A percentile compares a stretch with the other conserved stretches of the same genome.
Conservation (phyloP, 768 basidiomycete genomes). For the Filobasidium floriforme region DNA sequence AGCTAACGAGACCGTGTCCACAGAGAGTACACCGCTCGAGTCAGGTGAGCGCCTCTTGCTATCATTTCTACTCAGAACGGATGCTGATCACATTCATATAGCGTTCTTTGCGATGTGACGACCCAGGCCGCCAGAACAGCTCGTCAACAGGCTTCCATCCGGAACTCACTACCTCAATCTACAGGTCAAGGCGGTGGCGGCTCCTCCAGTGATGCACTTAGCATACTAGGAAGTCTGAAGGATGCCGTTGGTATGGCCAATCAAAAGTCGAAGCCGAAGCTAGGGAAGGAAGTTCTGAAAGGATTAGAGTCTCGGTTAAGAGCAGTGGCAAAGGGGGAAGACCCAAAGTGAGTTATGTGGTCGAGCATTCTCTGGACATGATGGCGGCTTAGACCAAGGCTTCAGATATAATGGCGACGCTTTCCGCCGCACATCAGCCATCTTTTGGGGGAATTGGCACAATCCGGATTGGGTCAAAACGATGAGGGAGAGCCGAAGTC, state of each 20-base stretch:
- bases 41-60: background rate
- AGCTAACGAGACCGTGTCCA: background rate
- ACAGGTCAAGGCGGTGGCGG: background rate
- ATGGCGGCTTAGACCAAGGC: background rate
- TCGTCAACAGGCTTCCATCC: conserved; percentile 4
- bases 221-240: conserved; percentile 16
- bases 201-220: background rate
- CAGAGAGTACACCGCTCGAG: background rate
- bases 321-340: conserved; percentile 87
- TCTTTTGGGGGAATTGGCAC: conserved; percentile 84
- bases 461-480: conserved; percentile 76
- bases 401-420: conserved; percentile 82
- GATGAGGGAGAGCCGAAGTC: conserved; percentile 92
- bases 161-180: conserved; percentile 5
- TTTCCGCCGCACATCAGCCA: conserved; percentile 78
- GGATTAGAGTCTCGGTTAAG: conserved; percentile 81
- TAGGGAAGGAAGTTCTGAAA: conserved; percentile 51
- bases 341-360: conserved; percentile 61
- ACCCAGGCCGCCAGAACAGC: background rate
- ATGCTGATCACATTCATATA: background rate
- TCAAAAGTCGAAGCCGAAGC: conserved; percentile 58
- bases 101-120: background rate
- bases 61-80: background rate
- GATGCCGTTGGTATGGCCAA: conserved; percentile 47
- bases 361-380: background rate